Evolutionary conservation across 441 rosid species (phyloP), one percentile per base, ranked within the genome.

Genomic region (Biscutella laevigata): DNA sequence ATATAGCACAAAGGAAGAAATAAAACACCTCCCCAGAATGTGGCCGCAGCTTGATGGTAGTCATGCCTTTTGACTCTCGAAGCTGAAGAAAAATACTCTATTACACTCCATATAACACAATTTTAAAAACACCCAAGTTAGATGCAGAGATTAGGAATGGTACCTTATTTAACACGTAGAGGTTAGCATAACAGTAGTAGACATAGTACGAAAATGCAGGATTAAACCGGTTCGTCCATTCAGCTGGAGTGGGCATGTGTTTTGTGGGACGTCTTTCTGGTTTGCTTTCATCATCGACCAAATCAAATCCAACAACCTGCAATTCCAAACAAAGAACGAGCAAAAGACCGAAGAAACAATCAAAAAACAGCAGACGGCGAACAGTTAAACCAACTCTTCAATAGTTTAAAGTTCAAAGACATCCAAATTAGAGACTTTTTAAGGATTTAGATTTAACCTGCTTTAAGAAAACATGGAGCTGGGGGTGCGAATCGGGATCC

Each of bases 241-340:
- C 86, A 60, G 71, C 80, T 13, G 99, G 99, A 32, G 97, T 92
- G 39, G 97, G 97, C 99, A 92, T 92, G 77, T 92, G 99, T 66
- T 92, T 92, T 5, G 97, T 92, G 37, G 97, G 99, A 36, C 99
- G 97, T 53, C 99, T 86, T 80, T 92, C 97, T 30, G 99, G 99
- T 71, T 92, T 92, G 79, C 90, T 92, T 76, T 92, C 99, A 68
- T 92, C 97, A 72, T 92, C 99, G 6, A 92, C 99, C 75, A 92
- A 66, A 77, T 92, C 99, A 70, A 92, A 69, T 6, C 99, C 99
- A 73, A 92, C 99, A 59, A 92, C 99, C 99, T 92, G 70, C 72
- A 39, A 27, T 22, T 22, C 57, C 52, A 64, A 63, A 67, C 16
- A 49, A 54, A 49, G 38, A 58, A 39, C 48, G 4, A 6, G 38